Base-by-base conservation (phyloP, 768 basidiomycete species). In the Mycena belliarum region DNA sequence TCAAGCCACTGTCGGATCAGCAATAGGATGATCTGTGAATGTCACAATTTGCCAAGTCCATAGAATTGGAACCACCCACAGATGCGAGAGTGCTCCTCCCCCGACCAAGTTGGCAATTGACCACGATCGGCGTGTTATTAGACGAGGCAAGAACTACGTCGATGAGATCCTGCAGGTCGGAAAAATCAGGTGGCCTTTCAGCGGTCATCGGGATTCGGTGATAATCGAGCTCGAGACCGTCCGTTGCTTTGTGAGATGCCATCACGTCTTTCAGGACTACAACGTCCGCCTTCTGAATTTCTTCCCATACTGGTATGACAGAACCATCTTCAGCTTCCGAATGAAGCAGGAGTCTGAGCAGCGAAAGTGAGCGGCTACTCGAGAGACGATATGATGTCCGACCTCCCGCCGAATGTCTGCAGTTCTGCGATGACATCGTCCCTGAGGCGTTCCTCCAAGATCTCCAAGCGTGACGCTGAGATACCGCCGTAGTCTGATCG, bases 221-320 rank as follows among this genome's bases (percentile, higher is more conserved):
- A 71, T 95, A 97, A 55, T 83, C 78, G 25, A 98, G 78, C 50
- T 87, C 83, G 26, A 88, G 73, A n/a, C 79, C 82, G 21, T 77
- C 73, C 0, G 70, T 68, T 21, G 74, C 66, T 25, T 69, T 72
- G 43, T 82, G 80, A 4, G 81, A 73, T 15, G 77, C 82, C 95
- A 98, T 98, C 59, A 95, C 83, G 49, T 97, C 93, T 68, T 91
- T 90, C 40, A 97, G 78, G 1, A 93, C 91, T 28, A 85, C 82
- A 15, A 98, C 88, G 63, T 92, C 80, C 40, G 59, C 62, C 32
- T 79, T 71, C 38, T 80, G 80, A 4, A 91, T 93, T 62, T 93
- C 91, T 70, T 98, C 96, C 96, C 96, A 99, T 2, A 97, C 79
- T 0, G 97, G 95, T 6, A 95, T 83, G 8, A 99, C 90, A 6